Evolutionary conservation across 768 basidiomycete species (phyloP).

Genomic region (Suillus bovinus): DNA sequence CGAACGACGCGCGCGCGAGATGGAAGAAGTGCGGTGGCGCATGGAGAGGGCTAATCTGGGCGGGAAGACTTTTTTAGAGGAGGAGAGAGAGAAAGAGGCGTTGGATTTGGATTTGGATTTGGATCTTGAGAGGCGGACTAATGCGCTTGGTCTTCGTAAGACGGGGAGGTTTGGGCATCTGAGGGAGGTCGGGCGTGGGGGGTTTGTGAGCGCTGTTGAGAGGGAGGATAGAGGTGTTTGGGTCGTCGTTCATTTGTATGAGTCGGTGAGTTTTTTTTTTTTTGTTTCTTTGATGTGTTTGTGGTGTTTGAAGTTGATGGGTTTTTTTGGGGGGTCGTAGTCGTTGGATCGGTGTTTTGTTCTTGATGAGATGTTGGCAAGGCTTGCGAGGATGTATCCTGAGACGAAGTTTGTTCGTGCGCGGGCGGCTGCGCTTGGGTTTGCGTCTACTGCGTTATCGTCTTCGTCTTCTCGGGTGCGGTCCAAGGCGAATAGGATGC

Average conservation of each 20-base stretch:
- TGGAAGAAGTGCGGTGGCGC: conserved; percentile 49
- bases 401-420: conserved; percentile 81
- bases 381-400: conserved; percentile 67
- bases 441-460: conserved; percentile 46
- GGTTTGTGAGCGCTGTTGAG: conserved; percentile 76
- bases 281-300: no score
- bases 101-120: no score
- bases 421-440: conserved; percentile 75
- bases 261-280: conserved; percentile 77
- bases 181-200: conserved; percentile 73
- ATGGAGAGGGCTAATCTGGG: conserved; percentile 69
- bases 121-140: conserved; percentile 46
- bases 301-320: no score
- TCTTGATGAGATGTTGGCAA: conserved; percentile 67
- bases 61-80: conserved; percentile 76
- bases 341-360: conserved; percentile 73
- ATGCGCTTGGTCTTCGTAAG: conserved; percentile 48
- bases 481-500: not conserved
- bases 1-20: conserved; percentile 51
- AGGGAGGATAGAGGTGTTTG: conserved; percentile 66
- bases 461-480: not conserved
- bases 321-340: conserved; percentile 40
- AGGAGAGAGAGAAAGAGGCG: conserved; percentile 57
- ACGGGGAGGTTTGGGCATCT: conserved; percentile 74
- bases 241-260: conserved; percentile 87